Conservation (phyloP, 495 filamentous ascomycete species). For the Chaetomium tenue region DNA sequence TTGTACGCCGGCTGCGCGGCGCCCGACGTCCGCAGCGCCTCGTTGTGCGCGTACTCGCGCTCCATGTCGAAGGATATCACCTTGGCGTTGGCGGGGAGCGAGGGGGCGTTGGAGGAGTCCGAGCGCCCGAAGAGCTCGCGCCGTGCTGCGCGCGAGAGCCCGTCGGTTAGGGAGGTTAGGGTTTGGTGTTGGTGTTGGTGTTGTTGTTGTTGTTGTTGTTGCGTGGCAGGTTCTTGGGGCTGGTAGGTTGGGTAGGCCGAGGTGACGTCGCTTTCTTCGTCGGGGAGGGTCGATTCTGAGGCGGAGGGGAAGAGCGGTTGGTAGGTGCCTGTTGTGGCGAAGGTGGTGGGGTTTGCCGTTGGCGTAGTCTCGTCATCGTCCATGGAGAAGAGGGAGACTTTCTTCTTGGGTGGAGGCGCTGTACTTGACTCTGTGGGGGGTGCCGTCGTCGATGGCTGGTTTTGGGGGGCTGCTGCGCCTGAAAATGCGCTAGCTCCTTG, state of each 20-base stretch:
- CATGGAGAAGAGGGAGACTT: constrained; percentile 49
- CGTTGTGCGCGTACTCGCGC: constrained; percentile 78
- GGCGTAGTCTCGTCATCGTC: constrained; percentile 33
- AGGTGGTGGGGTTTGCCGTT: not conserved
- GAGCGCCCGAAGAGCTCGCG: constrained; percentile 80
- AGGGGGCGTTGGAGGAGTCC: constrained; percentile 32
- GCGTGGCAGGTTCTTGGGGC: constrained; percentile 1
- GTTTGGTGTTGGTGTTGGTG: constrained; percentile 34
- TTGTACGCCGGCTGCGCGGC: constrained; percentile 70
- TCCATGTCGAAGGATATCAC: constrained; percentile 84
- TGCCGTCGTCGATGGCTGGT: not conserved
- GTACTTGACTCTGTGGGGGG: constrained; percentile 11
- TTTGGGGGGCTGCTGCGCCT: constrained; percentile 4
- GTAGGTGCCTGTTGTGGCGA: constrained; percentile 36
- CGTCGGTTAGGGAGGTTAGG: constrained; percentile 63
- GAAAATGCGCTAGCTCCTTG: not conserved
- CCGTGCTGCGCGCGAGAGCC: constrained; percentile 67
- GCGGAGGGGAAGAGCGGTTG: constrained; percentile 42
- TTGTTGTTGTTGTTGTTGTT: constrained; percentile 24
- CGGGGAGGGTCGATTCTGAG: not conserved
- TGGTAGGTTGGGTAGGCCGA: constrained; percentile 40
- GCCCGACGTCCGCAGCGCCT: constrained; percentile 65
- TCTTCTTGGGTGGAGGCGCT: constrained; percentile 37
- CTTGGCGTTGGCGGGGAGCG: constrained; percentile 39
- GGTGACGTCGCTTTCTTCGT: constrained; percentile 22